Conservation (phyloP, 176 grass and related monocot species). For the Leersia perrieri region DNA sequence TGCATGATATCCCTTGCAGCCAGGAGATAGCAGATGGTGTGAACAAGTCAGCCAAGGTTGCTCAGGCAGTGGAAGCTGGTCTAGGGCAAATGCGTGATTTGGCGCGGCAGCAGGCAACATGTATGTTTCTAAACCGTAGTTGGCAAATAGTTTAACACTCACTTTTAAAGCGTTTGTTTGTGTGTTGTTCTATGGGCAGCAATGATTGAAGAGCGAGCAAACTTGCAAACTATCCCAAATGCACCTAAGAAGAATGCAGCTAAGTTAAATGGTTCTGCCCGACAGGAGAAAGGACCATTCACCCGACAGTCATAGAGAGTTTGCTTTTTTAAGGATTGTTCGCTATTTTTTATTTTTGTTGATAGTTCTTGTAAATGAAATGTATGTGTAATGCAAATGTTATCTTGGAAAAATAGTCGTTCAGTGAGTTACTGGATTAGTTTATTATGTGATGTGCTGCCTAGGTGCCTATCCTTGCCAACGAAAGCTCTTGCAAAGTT, state of each 20-base stretch:
- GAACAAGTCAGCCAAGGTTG: conserved; percentile 69
- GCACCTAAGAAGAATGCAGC: conserved; percentile 30
- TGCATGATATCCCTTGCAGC: conserved; percentile 42
- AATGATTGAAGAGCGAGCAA: conserved; percentile 64
- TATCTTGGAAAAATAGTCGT: background rate
- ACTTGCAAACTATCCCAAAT: conserved; percentile 46
- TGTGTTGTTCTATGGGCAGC: conserved; percentile 23
- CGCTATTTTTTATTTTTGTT: background rate
- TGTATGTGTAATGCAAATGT: background rate
- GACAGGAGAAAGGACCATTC: background rate
- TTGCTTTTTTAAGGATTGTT: background rate
- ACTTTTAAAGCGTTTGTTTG: background rate
- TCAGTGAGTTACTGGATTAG: background rate
- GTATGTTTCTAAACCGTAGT: conserved; percentile 36
- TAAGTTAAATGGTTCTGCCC: conserved; percentile 35
- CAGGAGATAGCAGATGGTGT: conserved; percentile 65
- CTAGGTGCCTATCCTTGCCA: background rate
- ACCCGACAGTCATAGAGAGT: too few relatives aligned
- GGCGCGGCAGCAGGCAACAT: conserved; percentile 51
- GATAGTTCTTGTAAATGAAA: background rate
- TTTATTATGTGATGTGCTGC: background rate
- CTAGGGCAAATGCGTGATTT: conserved; percentile 64
- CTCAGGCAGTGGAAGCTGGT: conserved; percentile 57
- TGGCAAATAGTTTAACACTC: background rate
- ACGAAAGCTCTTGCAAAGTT: background rate